phyloP scores from a whole-genome alignment of 345 rosid species.

The Leavenworthia alabamica region DNA sequence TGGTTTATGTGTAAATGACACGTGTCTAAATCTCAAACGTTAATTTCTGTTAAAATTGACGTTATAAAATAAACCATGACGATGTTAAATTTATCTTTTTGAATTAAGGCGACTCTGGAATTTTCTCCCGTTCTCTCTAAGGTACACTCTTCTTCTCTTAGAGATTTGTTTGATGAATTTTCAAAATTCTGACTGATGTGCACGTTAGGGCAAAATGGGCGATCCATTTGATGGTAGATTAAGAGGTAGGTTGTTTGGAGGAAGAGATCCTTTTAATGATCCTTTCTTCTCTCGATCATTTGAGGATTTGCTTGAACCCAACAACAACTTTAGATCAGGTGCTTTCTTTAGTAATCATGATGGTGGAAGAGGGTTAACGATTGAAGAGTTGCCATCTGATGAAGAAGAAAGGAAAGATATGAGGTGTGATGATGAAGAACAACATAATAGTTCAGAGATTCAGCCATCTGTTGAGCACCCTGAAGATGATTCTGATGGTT shows the following conservation, averaged over 20 bases:
- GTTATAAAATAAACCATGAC: too few relatives aligned
- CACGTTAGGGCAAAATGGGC: slow-evolving; percentile 24
- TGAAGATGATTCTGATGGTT: slow-evolving; percentile 50
- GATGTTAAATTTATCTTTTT: not conserved
- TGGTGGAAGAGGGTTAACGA: slow-evolving; percentile 37
- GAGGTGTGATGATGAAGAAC: slow-evolving; percentile 9
- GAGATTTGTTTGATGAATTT: not conserved
- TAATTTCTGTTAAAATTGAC: not conserved
- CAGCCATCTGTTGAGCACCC: slow-evolving; percentile 69
- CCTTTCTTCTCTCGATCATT: slow-evolving; percentile 58
- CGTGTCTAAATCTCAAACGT: slow-evolving; percentile 5
- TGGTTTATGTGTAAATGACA: slow-evolving; percentile 14
- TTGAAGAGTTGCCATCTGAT: slow-evolving; percentile 64
- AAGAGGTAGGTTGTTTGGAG: slow-evolving; percentile 47
- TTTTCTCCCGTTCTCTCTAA: slow-evolving; percentile 9
- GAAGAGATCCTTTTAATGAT: slow-evolving; percentile 70
- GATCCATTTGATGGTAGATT: slow-evolving; percentile 48
- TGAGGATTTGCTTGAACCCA: slow-evolving; percentile 37
- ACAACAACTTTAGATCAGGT: slow-evolving; percentile 19
- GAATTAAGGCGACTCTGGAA: not conserved
- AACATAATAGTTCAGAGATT: slow-evolving; percentile 20
- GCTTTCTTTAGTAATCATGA: slow-evolving; percentile 13
- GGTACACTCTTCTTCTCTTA: slow-evolving; percentile 15
- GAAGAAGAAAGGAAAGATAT: slow-evolving; percentile 29
- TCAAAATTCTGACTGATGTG: not conserved